Evolutionary conservation across 371 early-diverging fungal species (phyloP).

Genomic region (Chytridiales sp.): DNA sequence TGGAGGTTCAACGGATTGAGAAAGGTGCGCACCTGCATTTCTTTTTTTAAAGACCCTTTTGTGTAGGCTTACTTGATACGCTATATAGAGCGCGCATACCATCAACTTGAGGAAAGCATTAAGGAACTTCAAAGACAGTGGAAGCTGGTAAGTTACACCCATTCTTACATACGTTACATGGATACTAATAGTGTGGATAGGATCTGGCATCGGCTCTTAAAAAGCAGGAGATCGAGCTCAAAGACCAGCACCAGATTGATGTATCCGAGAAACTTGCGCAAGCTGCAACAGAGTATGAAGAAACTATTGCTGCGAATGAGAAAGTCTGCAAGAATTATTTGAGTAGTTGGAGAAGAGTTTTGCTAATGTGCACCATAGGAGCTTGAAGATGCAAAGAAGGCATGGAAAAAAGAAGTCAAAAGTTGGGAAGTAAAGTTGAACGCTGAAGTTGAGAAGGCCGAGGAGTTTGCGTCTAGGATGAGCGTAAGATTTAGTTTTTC

Average conservation of each 20-base stretch:
- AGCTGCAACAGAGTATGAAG: too few species aligned
- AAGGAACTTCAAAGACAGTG: neutral
- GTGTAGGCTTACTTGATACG: neutral
- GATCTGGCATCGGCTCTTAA: neutral
- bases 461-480: neutral
- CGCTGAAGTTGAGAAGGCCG: neutral
- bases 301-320: too few species aligned
- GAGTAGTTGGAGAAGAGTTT: neutral
- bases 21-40: neutral
- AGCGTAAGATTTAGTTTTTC: neutral
- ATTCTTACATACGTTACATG: neutral
- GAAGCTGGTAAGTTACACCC: neutral
- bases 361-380: neutral
- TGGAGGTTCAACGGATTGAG: slow-evolving; percentile 18
- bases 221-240: neutral
- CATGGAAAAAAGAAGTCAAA: neutral
- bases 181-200: neutral
- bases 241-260: neutral
- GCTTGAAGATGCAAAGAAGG: slow-evolving; percentile 2
- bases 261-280: neutral
- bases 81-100: slow-evolving; percentile 2
- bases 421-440: neutral
- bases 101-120: slow-evolving; percentile 9
- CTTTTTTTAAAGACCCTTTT: neutral
- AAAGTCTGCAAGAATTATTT: too few species aligned